Percentiles rank a stretch among this genome's conserved stretches.
Conservation (phyloP, 768 basidiomycete genomes). For the Russula brevipes region DNA sequence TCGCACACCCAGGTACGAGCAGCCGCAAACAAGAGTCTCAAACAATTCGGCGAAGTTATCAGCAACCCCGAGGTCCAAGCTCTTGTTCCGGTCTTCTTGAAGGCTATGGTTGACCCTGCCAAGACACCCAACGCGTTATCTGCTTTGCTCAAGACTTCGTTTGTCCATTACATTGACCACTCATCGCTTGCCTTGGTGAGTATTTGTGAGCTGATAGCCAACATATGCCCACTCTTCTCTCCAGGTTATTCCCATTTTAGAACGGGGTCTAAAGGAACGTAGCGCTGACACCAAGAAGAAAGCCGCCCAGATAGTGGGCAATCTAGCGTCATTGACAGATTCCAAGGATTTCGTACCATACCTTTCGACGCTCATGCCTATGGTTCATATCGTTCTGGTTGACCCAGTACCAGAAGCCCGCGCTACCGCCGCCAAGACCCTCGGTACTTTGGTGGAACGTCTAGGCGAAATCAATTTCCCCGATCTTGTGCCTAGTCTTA, state of each 20-base stretch:
- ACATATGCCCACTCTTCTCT: constrained; percentile 7
- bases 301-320: constrained; percentile 96
- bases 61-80: constrained; percentile 95
- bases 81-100: constrained; percentile 83
- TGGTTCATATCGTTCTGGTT: constrained; percentile 87
- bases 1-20: constrained; percentile 93
- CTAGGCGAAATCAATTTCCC: constrained; percentile 94
- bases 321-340: constrained; percentile 84
- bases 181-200: constrained; percentile 88
- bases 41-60: constrained; percentile 97
- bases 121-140: constrained; percentile 83
- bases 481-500: constrained; percentile 83
- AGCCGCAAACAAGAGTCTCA: constrained; percentile 91
- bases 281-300: constrained; percentile 93
- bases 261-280: constrained; percentile 86
- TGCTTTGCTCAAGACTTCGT: constrained; percentile 88
- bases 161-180: constrained; percentile 97
- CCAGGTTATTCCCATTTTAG: constrained; percentile 90
- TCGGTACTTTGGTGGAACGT: constrained; percentile 95
- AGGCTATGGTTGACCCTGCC: constrained; percentile 90
- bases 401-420: constrained; percentile 98
- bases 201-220: constrained; percentile 13
- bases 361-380: constrained; percentile 78
- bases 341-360: constrained; percentile 94
- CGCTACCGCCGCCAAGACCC: constrained; percentile 93